Conservation (phyloP, 306 rosid species). For the Acacia melanoxylon region DNA sequence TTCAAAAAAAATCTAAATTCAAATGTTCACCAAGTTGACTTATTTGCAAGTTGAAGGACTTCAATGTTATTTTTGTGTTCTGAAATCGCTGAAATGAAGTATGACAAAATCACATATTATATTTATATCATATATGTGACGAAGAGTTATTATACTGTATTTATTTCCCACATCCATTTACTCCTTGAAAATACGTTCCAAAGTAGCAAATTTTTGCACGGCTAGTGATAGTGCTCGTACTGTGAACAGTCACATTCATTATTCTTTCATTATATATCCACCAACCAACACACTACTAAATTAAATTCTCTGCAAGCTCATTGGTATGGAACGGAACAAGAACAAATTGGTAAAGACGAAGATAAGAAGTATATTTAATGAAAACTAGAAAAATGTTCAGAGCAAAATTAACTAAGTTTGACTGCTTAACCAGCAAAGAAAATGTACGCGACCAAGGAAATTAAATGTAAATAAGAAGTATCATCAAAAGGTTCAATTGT, state of each 20-base stretch:
- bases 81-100: not conserved
- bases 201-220: not conserved
- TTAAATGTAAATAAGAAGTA: not conserved
- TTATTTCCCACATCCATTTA: not conserved
- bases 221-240: not conserved
- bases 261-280: not conserved
- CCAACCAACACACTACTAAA: not conserved
- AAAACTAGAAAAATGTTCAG: not conserved
- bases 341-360: not conserved
- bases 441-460: not conserved
- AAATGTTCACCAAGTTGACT: not conserved
- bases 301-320: not conserved
- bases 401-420: not conserved
- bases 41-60: not conserved
- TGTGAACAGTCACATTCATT: not conserved
- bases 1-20: not conserved
- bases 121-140: no score
- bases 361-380: not conserved
- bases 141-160: no score
- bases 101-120: not conserved
- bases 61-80: not conserved
- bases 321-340: not conserved
- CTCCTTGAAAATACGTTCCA: not conserved
- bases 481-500: not conserved
- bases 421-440: not conserved